These are phyloP conservation scores for Fomitopsis schrenkii DNA, from an alignment of 1,284 basidiomycete species.

Conservation along the genomic window DNA sequence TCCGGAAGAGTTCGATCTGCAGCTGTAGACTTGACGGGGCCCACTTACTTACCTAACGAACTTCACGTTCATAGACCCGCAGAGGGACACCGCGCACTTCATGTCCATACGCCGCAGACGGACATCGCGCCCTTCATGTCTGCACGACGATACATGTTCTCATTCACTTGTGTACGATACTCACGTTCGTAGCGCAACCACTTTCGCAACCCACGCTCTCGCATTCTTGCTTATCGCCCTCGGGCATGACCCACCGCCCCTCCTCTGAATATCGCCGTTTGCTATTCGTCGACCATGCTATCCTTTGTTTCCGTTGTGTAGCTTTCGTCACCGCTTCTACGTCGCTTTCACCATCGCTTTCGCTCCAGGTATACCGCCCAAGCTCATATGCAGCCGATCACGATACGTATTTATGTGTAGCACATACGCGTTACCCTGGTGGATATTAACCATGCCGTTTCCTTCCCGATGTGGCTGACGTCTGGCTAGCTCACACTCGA, in stretches of 20 bases:
- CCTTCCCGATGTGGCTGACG: too few species aligned
- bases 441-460: too few species aligned
- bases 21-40: too few species aligned
- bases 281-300: not conserved
- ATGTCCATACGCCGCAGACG: not conserved
- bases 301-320: not conserved
- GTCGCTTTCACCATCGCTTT: not conserved
- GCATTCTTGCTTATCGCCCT: not conserved
- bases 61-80: too few species aligned
- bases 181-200: not conserved
- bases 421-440: not conserved
- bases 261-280: not conserved
- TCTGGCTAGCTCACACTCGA: too few species aligned
- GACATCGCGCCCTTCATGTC: not conserved
- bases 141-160: slow-evolving; percentile 5
- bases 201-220: not conserved
- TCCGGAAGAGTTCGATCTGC: slow-evolving; percentile 40
- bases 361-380: not conserved
- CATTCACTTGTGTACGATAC: not conserved
- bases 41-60: not conserved
- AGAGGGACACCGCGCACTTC: too few species aligned
- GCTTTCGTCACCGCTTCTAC: not conserved
- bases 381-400: not conserved
- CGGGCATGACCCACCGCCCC: not conserved
- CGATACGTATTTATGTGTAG: not conserved